Evolutionary conservation across 768 basidiomycete species (phyloP), one percentile per base, ranked within the genome.

Genomic region (Mycena galericulata): DNA sequence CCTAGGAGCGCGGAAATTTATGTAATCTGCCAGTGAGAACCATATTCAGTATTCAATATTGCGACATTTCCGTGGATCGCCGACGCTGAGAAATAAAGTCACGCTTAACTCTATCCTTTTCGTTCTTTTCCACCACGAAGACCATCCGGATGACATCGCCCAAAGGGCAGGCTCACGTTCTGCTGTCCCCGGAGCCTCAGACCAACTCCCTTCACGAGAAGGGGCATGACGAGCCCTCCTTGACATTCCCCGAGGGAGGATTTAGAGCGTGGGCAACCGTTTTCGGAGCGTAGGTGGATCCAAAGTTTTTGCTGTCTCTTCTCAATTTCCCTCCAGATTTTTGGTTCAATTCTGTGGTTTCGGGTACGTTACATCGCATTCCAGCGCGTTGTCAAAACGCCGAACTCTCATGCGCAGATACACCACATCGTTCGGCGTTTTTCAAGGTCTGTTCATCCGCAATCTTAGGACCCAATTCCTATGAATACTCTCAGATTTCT

Each of bases 341-440:
- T 27, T 82, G 82, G 27, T 82, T 77, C 74, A 66, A 60, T 81
- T 83, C 57, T 77, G 77, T 40, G 80, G 82, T 9, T 85, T 85
- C 72, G 85, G 85, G 80, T 83, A 0, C 62, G 56, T 43, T 34
- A 0, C 9, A n/a, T 26, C 45, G 34, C 4, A 6, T 20, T 32
- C 14, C 14, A 30, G 22, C 43, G 22, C 26, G 2, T 58, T 40
- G 56, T 50, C 55, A 18, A 18, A 17, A 9, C 8, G 20, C 9
- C 10, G 51, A 14, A 27, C 67, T 63, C 27, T 43, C 9, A 26
- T 18, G 24, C 41, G 17, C 59, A 82, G 83, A n/a, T 82, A 82
- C 58, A 75, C 76, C 11, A 82, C 79, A 55, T 75, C 80, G 4
- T 81, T 76, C 62, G 80, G 81, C 7, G 79, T 79, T 10, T 80